phyloP scores from a whole-genome alignment of 1,284 basidiomycete species.

The Phellinidium pouzarii region DNA sequence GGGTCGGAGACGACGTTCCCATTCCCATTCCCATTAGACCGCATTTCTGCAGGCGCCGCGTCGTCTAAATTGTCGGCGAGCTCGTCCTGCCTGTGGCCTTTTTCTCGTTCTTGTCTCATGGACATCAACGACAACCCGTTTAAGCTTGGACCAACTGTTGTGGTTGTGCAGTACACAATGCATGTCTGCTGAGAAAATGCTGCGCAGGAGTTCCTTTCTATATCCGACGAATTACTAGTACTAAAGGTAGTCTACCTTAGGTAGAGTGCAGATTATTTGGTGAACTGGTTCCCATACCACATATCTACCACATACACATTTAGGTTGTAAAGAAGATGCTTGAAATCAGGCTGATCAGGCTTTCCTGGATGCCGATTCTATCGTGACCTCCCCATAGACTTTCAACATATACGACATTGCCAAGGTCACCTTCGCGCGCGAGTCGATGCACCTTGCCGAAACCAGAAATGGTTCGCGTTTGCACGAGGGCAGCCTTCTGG shows the following conservation, averaged over 20 bases:
- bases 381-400: constrained; percentile 60
- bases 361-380: constrained; percentile 59
- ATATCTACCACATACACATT: background rate
- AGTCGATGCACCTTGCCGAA: constrained; percentile 58
- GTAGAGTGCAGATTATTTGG: no score
- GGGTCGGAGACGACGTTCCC: background rate
- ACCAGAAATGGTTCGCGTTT: constrained; percentile 39
- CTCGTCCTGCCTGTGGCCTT: background rate
- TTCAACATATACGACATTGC: constrained; percentile 52
- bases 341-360: constrained; percentile 60
- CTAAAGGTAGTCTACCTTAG: no score
- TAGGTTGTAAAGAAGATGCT: constrained; percentile 4
- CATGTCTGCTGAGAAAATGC: background rate
- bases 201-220: background rate
- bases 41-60: background rate
- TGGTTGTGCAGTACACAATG: no score
- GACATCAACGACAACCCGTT: background rate
- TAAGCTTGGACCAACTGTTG: no score
- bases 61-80: background rate
- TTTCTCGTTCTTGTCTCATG: background rate
- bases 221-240: background rate
- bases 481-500: constrained; percentile 35
- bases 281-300: no score
- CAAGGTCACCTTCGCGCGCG: constrained; percentile 30
- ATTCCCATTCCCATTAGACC: background rate